Evolutionary conservation across 2,329 filamentous ascomycete species (phyloP).

Genomic region (Thielaviopsis euricoi): DNA sequence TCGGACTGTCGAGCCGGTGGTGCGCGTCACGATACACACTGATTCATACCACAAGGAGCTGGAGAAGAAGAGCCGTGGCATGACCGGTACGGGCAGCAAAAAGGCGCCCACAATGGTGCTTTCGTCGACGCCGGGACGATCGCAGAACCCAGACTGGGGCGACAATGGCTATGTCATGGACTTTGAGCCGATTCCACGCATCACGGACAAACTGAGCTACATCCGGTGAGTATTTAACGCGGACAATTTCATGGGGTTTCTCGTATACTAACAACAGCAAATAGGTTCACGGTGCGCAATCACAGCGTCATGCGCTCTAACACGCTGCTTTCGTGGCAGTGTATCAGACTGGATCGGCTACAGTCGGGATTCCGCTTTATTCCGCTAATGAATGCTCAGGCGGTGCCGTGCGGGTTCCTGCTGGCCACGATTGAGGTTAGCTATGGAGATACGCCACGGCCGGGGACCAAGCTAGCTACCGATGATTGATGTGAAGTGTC

Average conservation of each 20-base stretch:
- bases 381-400: constrained; percentile 29
- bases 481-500: neutral
- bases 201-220: constrained; percentile 57
- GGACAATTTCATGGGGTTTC: no score
- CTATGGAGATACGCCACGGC: constrained; percentile 14
- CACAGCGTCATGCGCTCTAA: constrained; percentile 23
- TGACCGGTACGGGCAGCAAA: constrained; percentile 18
- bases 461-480: neutral
- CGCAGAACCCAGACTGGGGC: constrained; percentile 49
- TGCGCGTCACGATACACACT: constrained; percentile 69
- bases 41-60: constrained; percentile 36
- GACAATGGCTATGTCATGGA: constrained; percentile 32
- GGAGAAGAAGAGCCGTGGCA: constrained; percentile 14
- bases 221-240: constrained; percentile 42
- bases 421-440: constrained; percentile 36
- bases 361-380: constrained; percentile 38
- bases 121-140: constrained; percentile 36
- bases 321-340: constrained; percentile 35
- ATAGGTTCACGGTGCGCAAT: constrained; percentile 39
- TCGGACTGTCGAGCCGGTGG: constrained; percentile 36
- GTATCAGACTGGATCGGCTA: constrained; percentile 42
- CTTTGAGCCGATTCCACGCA: constrained; percentile 39
- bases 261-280: constrained; percentile 3
- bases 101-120: constrained; percentile 44
- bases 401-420: constrained; percentile 29